Conservation (phyloP, 2,329 filamentous ascomycete species). For the Chaetoscypha palmicola region DNA sequence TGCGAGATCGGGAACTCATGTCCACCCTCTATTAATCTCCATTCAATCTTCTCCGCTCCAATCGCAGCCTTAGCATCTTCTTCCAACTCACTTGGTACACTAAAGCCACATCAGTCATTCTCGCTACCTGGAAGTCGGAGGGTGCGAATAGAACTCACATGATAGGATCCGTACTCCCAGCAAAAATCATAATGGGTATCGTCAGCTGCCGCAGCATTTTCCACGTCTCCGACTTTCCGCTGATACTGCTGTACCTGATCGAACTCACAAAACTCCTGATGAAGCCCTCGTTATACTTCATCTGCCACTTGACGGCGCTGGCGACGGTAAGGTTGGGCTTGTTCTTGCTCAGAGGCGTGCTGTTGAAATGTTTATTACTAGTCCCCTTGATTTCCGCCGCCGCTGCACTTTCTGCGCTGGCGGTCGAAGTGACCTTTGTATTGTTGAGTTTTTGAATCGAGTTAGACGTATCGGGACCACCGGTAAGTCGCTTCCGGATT, state of each 20-base stretch:
- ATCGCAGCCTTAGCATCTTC: conserved; percentile 19
- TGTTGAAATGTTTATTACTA: conserved; percentile 16
- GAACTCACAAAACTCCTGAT: conserved; percentile 53
- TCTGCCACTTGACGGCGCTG: conserved; percentile 47
- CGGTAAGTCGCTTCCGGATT: conserved; percentile 9
- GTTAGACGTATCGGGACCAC: background rate
- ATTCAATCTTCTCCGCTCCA: conserved; percentile 38
- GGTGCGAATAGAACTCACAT: conserved; percentile 37
- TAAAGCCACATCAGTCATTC: too few species aligned
- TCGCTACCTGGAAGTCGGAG: conserved; percentile 35
- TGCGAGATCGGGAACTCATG: conserved; percentile 61
- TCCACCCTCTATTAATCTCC: conserved; percentile 45
- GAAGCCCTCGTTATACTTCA: conserved; percentile 49
- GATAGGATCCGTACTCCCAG: conserved; percentile 40
- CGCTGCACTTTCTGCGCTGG: conserved; percentile 8
- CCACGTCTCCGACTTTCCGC: conserved; percentile 47
- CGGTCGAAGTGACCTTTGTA: conserved; percentile 5
- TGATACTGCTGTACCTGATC: conserved; percentile 47
- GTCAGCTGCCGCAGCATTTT: conserved; percentile 39
- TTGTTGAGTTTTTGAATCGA: background rate
- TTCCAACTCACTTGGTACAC: conserved; percentile 35
- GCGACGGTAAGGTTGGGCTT: conserved; percentile 19
- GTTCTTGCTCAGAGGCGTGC: conserved; percentile 13
- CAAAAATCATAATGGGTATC: conserved; percentile 45
- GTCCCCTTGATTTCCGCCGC: conserved; percentile 17